Evolutionary conservation across 805 yeast genomes (phyloP).

Genomic region (Starmerella tilneyi): DNA sequence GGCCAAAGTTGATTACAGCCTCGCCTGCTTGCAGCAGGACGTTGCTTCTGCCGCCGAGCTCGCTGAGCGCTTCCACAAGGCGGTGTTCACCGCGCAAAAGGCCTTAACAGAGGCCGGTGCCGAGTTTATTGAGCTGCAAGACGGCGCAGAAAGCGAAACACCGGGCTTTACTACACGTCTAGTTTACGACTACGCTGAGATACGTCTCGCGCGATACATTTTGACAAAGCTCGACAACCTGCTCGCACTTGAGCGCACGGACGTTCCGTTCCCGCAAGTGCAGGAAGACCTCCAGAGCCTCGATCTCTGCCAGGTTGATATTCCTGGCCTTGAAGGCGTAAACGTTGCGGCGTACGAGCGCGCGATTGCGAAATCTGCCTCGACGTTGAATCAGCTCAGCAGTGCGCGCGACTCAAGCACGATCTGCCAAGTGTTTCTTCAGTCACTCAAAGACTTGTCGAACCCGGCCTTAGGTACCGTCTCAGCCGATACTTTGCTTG

Average conservation of each 20-base stretch:
- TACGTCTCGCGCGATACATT: slow-evolving; percentile 52
- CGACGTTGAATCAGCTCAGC: slow-evolving; percentile 27
- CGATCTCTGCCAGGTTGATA: slow-evolving; percentile 38
- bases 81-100: slow-evolving; percentile 7
- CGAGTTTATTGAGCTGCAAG: background rate
- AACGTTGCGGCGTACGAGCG: slow-evolving; percentile 26
- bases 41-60: slow-evolving; percentile 14
- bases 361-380: slow-evolving; percentile 38
- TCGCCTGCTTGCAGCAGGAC: slow-evolving; percentile 20
- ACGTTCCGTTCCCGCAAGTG: slow-evolving; percentile 19
- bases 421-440: slow-evolving; percentile 34
- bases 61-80: slow-evolving; percentile 17
- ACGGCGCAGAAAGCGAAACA: background rate
- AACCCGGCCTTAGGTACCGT: slow-evolving; percentile 30
- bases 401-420: slow-evolving; percentile 25
- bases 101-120: slow-evolving; percentile 12
- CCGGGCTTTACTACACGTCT: slow-evolving; percentile 4
- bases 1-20: slow-evolving; percentile 19
- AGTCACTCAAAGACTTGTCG: slow-evolving; percentile 43
- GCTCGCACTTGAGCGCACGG: slow-evolving; percentile 16
- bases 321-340: slow-evolving; percentile 28
- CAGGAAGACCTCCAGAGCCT: slow-evolving; percentile 26
- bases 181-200: slow-evolving; percentile 61
- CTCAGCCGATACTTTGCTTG: slow-evolving; percentile 75
- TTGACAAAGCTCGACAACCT: slow-evolving; percentile 43